These are phyloP conservation scores for Diddensiella transvaalensis DNA, from an alignment of 805 yeast genomes.

Conservation along the genomic window DNA sequence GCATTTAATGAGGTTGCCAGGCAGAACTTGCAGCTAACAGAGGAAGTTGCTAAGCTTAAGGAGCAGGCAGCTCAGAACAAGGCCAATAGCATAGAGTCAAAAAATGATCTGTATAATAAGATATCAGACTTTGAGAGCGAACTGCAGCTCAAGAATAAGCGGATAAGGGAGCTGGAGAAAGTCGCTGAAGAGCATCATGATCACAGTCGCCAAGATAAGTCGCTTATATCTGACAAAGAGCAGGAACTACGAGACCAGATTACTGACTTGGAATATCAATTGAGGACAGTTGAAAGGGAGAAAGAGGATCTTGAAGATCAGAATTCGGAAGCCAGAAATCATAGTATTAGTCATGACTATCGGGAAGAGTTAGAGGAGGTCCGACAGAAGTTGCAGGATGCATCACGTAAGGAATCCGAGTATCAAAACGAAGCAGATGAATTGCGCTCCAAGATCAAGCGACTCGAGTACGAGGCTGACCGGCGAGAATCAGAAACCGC, in stretches of 20 bases:
- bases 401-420: neutral
- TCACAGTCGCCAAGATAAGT: neutral
- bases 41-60: neutral
- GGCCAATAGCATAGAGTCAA: neutral
- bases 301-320: neutral
- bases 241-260: slow-evolving; percentile 7
- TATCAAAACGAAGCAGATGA: no score
- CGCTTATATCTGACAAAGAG: neutral
- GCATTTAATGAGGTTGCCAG: slow-evolving; percentile 1
- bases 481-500: neutral
- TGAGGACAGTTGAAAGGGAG: slow-evolving; percentile 6
- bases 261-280: slow-evolving; percentile 7
- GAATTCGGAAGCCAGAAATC: neutral
- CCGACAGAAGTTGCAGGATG: neutral
- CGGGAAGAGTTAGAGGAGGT: neutral
- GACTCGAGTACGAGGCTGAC: neutral
- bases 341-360: neutral
- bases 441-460: neutral
- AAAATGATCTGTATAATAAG: neutral
- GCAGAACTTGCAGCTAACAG: neutral
- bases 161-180: slow-evolving; percentile 7
- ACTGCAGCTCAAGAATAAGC: slow-evolving; percentile 1
- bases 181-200: neutral
- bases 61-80: neutral
- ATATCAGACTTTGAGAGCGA: slow-evolving; percentile 4